These are phyloP conservation scores for Sporothrix sp. DNA, from an alignment of 2,329 filamentous ascomycete genomes.

Conservation along the genomic window DNA sequence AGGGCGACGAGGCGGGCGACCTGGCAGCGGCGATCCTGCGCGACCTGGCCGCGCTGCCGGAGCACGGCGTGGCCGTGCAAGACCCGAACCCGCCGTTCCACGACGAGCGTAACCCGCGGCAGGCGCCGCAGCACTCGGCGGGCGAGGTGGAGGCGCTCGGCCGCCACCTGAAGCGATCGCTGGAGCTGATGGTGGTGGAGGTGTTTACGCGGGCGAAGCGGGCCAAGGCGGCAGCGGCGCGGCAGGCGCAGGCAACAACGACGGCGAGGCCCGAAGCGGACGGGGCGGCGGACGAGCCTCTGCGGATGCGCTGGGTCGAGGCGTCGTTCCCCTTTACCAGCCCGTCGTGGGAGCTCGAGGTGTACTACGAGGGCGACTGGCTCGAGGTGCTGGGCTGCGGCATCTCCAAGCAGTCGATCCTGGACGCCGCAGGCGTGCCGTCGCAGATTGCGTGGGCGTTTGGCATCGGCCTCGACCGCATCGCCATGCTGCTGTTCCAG, in stretches of 20 bases:
- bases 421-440: constrained; percentile 66
- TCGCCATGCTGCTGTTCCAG: constrained; percentile 94
- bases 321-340: constrained; percentile 97
- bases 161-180: constrained; percentile 75
- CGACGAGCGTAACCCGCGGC: constrained; percentile 71
- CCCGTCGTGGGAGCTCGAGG: constrained; percentile 91
- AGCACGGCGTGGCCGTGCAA: constrained; percentile 66
- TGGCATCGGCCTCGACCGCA: constrained; percentile 83
- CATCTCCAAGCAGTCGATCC: constrained; percentile 73
- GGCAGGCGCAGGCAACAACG: background rate
- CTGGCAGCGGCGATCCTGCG: constrained; percentile 56
- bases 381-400: constrained; percentile 92
- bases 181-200: constrained; percentile 83
- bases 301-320: constrained; percentile 88
- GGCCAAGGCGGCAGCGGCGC: constrained; percentile 46
- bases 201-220: constrained; percentile 72
- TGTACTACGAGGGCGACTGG: constrained; percentile 92
- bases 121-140: constrained; percentile 57
- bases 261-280: constrained; percentile 28
- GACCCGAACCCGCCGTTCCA: constrained; percentile 75
- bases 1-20: constrained; percentile 45
- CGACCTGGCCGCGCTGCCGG: constrained; percentile 62
- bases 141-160: constrained; percentile 76
- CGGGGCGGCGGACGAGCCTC: constrained; percentile 63
- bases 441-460: constrained; percentile 87